phyloP scores from a whole-genome alignment of 305 asterid genomes.

The Solanum hybrid region DNA sequence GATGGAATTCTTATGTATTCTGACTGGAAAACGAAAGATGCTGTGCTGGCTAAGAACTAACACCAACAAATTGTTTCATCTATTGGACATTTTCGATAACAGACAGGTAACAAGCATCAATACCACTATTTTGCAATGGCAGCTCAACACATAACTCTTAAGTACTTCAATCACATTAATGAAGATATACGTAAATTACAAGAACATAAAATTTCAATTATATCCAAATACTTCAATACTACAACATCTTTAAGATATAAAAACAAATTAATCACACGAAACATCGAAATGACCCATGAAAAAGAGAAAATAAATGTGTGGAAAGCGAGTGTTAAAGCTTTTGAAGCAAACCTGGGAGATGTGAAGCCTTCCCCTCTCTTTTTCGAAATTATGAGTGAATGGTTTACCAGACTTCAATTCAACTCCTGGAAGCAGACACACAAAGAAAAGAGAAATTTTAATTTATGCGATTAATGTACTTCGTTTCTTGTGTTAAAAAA shows the following conservation, averaged over 20 bases:
- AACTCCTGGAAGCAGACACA: constrained; percentile 37
- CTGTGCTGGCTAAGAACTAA: constrained; percentile 5
- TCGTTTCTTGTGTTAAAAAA: neutral
- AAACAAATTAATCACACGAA: neutral
- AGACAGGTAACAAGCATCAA: neutral
- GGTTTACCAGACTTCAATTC: constrained; percentile 73
- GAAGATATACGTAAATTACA: neutral
- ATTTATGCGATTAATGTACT: neutral
- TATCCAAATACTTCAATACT: neutral
- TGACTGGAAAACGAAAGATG: no score
- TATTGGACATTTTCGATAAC: neutral
- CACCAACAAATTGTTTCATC: neutral
- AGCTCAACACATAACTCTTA: neutral
- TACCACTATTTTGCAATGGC: neutral
- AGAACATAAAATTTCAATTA: neutral
- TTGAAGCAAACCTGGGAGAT: constrained; percentile 59
- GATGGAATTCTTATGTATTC: neutral
- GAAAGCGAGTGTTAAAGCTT: neutral
- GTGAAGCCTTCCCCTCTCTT: constrained; percentile 60
- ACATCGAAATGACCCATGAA: neutral
- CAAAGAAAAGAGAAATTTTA: neutral
- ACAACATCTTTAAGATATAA: neutral
- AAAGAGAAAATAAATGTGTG: neutral
- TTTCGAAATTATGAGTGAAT: constrained; percentile 29
- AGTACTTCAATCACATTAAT: neutral